A percentile compares a stretch with the other conserved stretches of the same genome.
These are phyloP conservation scores for Mycosarcoma maydis DNA, from an alignment of 1,284 basidiomycete species.

Conservation along the genomic window DNA sequence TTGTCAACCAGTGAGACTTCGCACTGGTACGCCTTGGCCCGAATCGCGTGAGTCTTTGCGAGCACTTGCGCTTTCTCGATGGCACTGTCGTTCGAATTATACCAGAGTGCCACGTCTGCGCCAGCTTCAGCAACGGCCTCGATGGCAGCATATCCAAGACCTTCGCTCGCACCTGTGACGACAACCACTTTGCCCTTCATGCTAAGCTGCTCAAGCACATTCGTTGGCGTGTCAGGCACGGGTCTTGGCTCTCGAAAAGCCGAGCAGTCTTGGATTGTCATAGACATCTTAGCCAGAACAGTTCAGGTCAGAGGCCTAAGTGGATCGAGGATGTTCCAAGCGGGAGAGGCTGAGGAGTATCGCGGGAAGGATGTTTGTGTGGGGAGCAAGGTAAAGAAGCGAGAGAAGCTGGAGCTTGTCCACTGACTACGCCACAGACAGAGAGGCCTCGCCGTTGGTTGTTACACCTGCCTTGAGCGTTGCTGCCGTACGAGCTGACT, in stretches of 20 bases:
- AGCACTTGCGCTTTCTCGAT: constrained; percentile 55
- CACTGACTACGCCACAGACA: no score
- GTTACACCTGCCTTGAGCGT: no score
- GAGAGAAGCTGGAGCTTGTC: not conserved
- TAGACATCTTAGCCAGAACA: constrained; percentile 40
- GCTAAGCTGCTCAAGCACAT: constrained; percentile 52
- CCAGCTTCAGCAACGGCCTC: constrained; percentile 66
- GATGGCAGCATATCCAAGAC: constrained; percentile 64
- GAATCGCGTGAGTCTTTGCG: constrained; percentile 54
- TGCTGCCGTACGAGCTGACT: no score
- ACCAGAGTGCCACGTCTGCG: constrained; percentile 61
- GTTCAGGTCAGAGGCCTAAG: not conserved
- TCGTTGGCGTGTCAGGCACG: constrained; percentile 42
- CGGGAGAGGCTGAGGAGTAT: not conserved
- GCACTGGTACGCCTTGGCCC: constrained; percentile 60
- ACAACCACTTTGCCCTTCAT: constrained; percentile 64
- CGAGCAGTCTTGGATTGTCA: constrained; percentile 51
- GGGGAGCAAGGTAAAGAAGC: not conserved
- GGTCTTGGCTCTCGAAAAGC: constrained; percentile 39
- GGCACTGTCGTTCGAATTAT: constrained; percentile 60
- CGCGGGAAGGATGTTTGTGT: not conserved
- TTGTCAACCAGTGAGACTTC: constrained; percentile 45
- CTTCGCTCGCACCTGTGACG: constrained; percentile 63
- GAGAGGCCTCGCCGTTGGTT: no score
- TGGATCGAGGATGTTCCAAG: not conserved